Evolutionary conservation across 805 yeast species (phyloP), one percentile per base, ranked within the genome.

Genomic region (Sungouiella blattae): DNA sequence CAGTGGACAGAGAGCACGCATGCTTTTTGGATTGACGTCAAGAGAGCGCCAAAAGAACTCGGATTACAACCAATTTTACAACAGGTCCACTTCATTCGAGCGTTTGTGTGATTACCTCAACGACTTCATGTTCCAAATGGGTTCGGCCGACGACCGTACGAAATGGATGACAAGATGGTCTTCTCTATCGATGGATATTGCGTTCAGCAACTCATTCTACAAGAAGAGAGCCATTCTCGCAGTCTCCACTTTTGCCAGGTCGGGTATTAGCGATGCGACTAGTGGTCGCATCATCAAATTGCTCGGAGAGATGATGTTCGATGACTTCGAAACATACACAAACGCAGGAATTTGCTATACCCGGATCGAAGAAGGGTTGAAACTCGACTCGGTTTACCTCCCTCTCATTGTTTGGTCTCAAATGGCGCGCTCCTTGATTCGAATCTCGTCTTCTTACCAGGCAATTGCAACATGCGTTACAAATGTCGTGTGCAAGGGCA

Each of bases 81-180:
- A 65, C 41, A 61, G 67, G 26, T 65, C 71, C 0, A 57, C 64
- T 24, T 63, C 73, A 11, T 69, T 83, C 49, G 85, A 83, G 35
- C 65, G 74, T 6, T 69, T 84, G 18, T 78, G 85, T 43, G 77
- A 66, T 33, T 51, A 74, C 26, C 57, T 85, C 43, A 61, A 76
- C 27, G 66, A 69, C 11, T 70, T 82, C 41, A 70, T 82, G 49
- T 67, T 68, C 6, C 60, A 64, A 17, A 64, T 77, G 28, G 72
- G 77, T 11, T 60, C 69, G 3, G 52, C 63, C 1, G 70, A 68
- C 5, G 75, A 73, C 31, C 65, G 70, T 27, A 62, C 69, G 6
- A 63, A 71, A 21, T 83, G 87, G 82, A 67, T 76, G 43, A 62
- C 78, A 5, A 71, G 80, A 40, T 85, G 87, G 83, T 73, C 75